These are phyloP conservation scores for Brasilioporus rufonigricans DNA, from an alignment of 768 basidiomycete genomes.

Conservation along the genomic window DNA sequence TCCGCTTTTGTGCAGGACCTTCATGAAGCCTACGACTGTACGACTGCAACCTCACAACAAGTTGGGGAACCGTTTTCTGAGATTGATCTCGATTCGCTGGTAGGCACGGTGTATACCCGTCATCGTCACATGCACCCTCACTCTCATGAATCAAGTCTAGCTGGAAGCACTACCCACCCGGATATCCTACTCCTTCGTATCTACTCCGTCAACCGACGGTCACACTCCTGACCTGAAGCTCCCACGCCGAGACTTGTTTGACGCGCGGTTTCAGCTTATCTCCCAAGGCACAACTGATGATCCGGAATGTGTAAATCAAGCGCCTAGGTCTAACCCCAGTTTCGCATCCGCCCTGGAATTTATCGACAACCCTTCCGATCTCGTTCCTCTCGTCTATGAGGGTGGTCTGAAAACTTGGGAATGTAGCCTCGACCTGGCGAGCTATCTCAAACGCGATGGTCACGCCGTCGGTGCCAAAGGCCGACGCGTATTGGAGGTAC, in stretches of 20 bases:
- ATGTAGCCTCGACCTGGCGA: constrained; percentile 84
- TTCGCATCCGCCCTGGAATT: constrained; percentile 49
- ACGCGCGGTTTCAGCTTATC: constrained; percentile 93
- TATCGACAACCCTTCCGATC: constrained; percentile 82
- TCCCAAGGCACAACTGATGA: constrained; percentile 45
- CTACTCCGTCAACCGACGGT: constrained; percentile 43
- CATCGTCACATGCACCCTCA: background rate
- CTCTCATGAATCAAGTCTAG: constrained; percentile 40
- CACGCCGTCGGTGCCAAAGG: constrained; percentile 36
- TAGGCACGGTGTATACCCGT: constrained; percentile 19
- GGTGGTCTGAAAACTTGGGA: constrained; percentile 99
- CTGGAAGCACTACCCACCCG: constrained; percentile 62
- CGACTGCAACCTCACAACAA: background rate
- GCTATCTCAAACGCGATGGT: constrained; percentile 48
- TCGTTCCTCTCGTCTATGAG: constrained; percentile 91
- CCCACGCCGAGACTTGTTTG: constrained; percentile 84
- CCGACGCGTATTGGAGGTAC: constrained; percentile 70
- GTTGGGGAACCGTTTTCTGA: constrained; percentile 25
- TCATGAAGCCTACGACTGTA: background rate
- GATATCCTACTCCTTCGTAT: constrained; percentile 79
- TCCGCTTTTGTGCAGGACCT: constrained; percentile 10
- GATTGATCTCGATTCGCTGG: constrained; percentile 30
- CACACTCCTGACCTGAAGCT: constrained; percentile 36
- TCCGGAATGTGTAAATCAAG: constrained; percentile 26
- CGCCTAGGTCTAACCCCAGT: constrained; percentile 1